Base-by-base conservation (phyloP, 257 asterid species). In the Salvia miltiorrhiza region DNA sequence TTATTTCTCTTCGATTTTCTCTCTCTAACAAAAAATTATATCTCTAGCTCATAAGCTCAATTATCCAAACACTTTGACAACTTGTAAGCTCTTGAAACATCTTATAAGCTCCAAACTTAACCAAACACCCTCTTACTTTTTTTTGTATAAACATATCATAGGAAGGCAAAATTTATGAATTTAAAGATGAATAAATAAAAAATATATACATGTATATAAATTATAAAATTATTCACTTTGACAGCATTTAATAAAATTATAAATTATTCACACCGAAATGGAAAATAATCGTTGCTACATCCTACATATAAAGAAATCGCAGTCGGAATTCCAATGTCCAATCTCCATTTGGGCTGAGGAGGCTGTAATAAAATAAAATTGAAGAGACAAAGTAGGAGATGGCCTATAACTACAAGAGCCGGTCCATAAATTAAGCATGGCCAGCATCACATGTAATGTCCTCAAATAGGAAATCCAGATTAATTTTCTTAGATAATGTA, bases 371-470 rank as follows among this genome's bases (percentile, higher is more conserved):
- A 20, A 16, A 67, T 17, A 65, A 73, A 33, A n/a, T 1, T 16
- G 2, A 72, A 53, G 69, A 59, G 83, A 74, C 79, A 81, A 37
- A 39, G 39, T 12, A 77, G 79, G 63, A 63, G 79, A 66, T 75
- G 73, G 41, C 23, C 16, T 41, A 74, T 70, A 63, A 77, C 45
- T 70, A 70, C 71, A 61, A 30, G 69, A 55, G 52, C 26, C 73
- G 20, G 39, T 23, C 56, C 60, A 58, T 62, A 63, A 43, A 78
- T 65, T 37, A 49, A 73, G 63, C 53, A 49, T 67, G 78, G 78
- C 53, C 80, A 21, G n/a, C 7, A 53, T 72, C 83, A 81, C 86
- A 76, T 81, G 83, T 67, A 75, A 47, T 81, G 86, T 78, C 77
- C 40, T 5, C 40, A 0, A 55, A 26, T 55, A 16, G 11, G 43